Evolutionary conservation across 805 yeast species (phyloP), one percentile per base, ranked within the genome.

Genomic region (Candida fluviatilis): DNA sequence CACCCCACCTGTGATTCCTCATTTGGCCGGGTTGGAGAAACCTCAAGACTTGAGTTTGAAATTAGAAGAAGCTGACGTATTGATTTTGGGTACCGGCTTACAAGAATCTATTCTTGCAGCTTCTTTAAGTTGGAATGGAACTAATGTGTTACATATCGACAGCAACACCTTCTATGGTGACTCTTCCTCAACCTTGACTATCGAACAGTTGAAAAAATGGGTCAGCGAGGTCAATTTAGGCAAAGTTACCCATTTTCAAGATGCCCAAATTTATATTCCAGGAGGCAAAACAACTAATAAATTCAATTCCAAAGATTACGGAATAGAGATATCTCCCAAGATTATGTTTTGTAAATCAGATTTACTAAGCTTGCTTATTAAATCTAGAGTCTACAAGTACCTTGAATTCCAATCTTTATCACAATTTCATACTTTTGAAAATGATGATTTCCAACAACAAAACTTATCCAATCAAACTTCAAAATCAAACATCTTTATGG

Each of bases 111-210:
- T 93, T 10, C 62, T 89, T 35, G 96, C 98, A 0, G 95, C 97
- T 10, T 91, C 97, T 0, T 70, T 93, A 34, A 84, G 97, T 10
- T 93, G 99, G 98, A 96, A 88, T 51, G 99, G 99, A n/a, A 80
- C 93, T n/a, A 80, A 75, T 47, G 97, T 93, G 6, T 66, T 93
- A 31, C 99, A 93, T 55, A 78, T 93, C 21, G 99, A 93, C 58
- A 69, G 80, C 31, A 84, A 89, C 54, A 73, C 78, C 19, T 82
- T 86, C 57, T 93, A 93, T 53, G 99, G 99, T 15, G 98, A 90
- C 57, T 74, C 83, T 25, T 74, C 82, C 35, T 89, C 97, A 4
- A 85, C 96, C 2, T 64, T 93, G 36, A 84, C 95, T 15, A 76
- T 89, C 34, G 95, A 88, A 48, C 96, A 93, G 60, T 61, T 89